Conservation (phyloP, 371 early-diverging fungal species). For the Circinella umbellata region DNA sequence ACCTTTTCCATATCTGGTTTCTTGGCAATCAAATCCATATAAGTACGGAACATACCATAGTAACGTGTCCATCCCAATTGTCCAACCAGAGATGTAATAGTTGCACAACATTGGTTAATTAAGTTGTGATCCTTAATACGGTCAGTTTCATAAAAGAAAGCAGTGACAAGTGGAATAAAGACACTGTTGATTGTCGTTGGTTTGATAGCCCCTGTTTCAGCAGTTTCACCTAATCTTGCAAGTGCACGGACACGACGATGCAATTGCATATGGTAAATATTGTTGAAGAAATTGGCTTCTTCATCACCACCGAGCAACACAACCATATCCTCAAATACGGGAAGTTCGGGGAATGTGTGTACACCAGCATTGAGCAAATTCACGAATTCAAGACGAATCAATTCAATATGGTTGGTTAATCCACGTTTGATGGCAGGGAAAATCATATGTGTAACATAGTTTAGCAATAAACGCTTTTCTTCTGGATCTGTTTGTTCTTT, state of each 20-base stretch:
- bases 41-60: constrained; percentile 72
- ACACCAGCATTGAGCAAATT: constrained; percentile 68
- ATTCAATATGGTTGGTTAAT: constrained; percentile 59
- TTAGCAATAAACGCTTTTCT: constrained; percentile 49
- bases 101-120: constrained; percentile 77
- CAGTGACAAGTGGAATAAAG: constrained; percentile 85
- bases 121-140: constrained; percentile 72
- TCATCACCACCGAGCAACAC: constrained; percentile 67
- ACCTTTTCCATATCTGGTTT: constrained; percentile 76
- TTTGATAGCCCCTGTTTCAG: constrained; percentile 46
- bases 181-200: constrained; percentile 69
- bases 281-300: constrained; percentile 88
- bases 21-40: constrained; percentile 69
- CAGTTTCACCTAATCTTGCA: constrained; percentile 70
- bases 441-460: constrained; percentile 64
- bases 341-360: constrained; percentile 59
- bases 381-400: constrained; percentile 77
- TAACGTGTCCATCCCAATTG: constrained; percentile 86
- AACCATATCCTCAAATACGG: constrained; percentile 72
- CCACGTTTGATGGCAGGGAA: constrained; percentile 82
- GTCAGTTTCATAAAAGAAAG: constrained; percentile 83
- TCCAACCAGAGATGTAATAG: constrained; percentile 72
- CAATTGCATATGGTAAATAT: constrained; percentile 91
- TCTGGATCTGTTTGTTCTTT: constrained; percentile 43
- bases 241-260: constrained; percentile 91